A percentile compares a stretch with the other conserved stretches of the same genome.
Evolutionary conservation across 164 flowering plant genomes (phyloP).

Genomic region (Vitis riparia): DNA sequence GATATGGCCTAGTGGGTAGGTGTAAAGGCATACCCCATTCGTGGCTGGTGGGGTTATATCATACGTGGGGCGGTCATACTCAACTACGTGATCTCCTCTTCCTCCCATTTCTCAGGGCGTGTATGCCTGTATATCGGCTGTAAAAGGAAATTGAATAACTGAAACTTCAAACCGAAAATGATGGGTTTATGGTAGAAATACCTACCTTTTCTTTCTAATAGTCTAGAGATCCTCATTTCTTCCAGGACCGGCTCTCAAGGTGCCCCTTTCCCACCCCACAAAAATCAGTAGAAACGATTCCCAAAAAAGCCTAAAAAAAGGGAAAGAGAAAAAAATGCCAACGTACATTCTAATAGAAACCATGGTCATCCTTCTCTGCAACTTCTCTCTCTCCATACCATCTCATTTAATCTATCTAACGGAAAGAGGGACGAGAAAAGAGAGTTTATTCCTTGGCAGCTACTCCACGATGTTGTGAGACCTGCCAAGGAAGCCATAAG

Average conservation of each 20-base stretch:
- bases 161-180: conserved; percentile 1
- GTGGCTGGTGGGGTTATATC: too few species aligned
- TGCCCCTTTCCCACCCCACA: conserved; percentile 15
- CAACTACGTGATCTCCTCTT: too few species aligned
- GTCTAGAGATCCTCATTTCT: conserved; percentile 40
- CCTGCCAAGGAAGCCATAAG: neutral
- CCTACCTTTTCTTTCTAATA: conserved; percentile 23
- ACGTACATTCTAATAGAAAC: conserved; percentile 3
- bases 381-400: neutral
- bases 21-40: too few species aligned
- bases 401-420: neutral
- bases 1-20: too few species aligned
- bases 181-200: neutral
- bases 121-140: too few species aligned
- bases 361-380: conserved; percentile 9
- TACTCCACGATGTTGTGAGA: conserved; percentile 14
- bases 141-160: neutral
- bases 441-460: conserved; percentile 3
- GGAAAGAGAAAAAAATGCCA: conserved; percentile 7
- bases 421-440: neutral
- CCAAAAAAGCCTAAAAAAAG: neutral
- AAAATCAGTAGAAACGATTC: neutral
- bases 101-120: too few species aligned
- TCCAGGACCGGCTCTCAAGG: conserved; percentile 44
- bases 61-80: too few species aligned